Conservation (phyloP, 352 stramenopile species). For the Thalassiosira sp. region DNA sequence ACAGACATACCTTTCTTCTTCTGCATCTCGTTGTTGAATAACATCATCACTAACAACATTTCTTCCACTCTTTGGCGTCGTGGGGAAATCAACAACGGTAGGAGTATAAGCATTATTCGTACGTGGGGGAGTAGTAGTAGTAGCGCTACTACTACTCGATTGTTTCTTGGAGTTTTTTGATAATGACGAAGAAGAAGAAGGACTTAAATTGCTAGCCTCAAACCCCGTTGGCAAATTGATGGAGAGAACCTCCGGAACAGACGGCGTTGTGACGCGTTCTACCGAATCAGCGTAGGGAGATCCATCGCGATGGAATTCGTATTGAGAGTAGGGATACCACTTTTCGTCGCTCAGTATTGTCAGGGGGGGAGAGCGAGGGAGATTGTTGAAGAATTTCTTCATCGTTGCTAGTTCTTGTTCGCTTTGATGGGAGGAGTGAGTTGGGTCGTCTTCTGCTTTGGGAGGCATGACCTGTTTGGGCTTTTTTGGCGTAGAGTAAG, state of each 20-base stretch:
- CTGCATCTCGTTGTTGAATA: background rate
- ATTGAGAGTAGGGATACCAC: constrained; percentile 50
- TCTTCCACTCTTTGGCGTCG: constrained; percentile 16
- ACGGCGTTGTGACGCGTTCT: constrained; percentile 1
- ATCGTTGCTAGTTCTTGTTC: constrained; percentile 34
- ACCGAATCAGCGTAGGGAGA: constrained; percentile 15
- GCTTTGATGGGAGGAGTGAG: constrained; percentile 12
- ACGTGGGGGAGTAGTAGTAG: no score
- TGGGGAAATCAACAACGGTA: constrained; percentile 39
- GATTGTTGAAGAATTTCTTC: constrained; percentile 16
- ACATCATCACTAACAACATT: constrained; percentile 1
- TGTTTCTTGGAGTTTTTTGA: no score
- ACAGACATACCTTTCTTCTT: constrained; percentile 6
- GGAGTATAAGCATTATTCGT: constrained; percentile 8
- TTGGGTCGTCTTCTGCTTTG: constrained; percentile 1
- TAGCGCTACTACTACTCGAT: no score
- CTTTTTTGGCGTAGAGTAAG: background rate
- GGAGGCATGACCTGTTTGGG: background rate
- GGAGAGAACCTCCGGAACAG: constrained; percentile 47
- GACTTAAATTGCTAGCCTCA: constrained; percentile 33
- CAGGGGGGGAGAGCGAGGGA: constrained; percentile 13
- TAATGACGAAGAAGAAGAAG: constrained; percentile 2
- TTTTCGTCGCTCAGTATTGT: constrained; percentile 45
- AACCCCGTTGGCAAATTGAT: constrained; percentile 50
- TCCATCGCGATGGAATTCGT: constrained; percentile 36